Evolutionary conservation across 306 rosid genomes (phyloP).

Genomic region (Oemleria cerasiformis): DNA sequence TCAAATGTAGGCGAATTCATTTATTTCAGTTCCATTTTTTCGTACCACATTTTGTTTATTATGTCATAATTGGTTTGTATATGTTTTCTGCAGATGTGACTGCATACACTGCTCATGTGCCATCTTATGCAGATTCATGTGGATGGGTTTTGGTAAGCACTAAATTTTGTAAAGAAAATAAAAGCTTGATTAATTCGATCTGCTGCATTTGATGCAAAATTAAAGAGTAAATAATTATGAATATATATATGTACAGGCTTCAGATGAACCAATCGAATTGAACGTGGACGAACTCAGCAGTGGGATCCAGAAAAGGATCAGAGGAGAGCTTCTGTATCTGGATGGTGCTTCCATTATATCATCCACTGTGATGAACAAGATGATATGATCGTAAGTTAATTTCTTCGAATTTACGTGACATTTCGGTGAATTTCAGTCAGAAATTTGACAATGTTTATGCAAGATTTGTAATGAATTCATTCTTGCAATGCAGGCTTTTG

Average conservation of each 20-base stretch:
- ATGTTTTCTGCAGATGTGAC: conserved; percentile 32
- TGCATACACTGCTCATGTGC: conserved; percentile 38
- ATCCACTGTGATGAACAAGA: conserved; percentile 29
- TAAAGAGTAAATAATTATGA: background rate
- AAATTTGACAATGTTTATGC: background rate
- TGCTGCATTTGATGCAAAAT: background rate
- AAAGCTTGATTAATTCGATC: too few species aligned
- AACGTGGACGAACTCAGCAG: conserved; percentile 15
- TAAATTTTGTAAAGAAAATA: too few species aligned
- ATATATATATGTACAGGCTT: conserved; percentile 19
- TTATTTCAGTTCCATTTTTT: background rate
- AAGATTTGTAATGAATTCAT: background rate
- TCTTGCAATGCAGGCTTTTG: conserved; percentile 21
- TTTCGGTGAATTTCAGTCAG: background rate
- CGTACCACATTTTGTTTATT: too few species aligned
- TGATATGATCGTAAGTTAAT: conserved; percentile 18
- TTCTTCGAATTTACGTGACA: background rate
- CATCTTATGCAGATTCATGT: conserved; percentile 37
- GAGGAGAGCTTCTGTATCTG: conserved; percentile 19
- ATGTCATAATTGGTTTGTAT: too few species aligned
- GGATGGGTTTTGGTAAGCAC: conserved; percentile 41
- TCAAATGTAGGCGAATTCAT: conserved; percentile 16
- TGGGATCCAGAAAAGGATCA: conserved; percentile 24
- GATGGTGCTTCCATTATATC: conserved; percentile 26
- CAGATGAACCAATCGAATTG: conserved; percentile 25